Base-by-base conservation (phyloP, 768 basidiomycete genomes). In the Amanita polypyramis region DNA sequence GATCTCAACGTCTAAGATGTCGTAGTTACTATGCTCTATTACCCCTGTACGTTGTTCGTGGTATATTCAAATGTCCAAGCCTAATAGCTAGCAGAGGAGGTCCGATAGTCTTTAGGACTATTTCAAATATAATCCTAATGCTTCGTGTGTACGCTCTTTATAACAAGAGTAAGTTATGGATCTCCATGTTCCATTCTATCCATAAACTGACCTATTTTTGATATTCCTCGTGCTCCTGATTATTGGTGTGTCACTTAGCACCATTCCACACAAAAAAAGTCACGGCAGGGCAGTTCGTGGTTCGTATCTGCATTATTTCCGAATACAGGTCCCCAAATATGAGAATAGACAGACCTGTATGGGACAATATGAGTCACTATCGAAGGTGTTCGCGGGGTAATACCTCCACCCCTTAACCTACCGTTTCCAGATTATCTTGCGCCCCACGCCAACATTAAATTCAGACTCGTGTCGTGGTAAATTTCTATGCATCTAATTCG, bases 131-230 rank as follows among this genome's bases (percentile, higher is more conserved):
- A 33, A 44, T 44, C 17, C 30, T 44, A 5, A 15, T 44, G 19
- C 30, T 44, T 17, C 43, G 43, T 6, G 11, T 44, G 11, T 19
- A 46, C 27, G 34, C 45, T 23, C 35, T 46, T 6, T 46, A 46
- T 21, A 35, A 46, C 9, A 46, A 35, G 12, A 27, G 45, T 46
- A 27, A 36, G 34, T n/a, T 12, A 27, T 27, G 2, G 4, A 9
- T 5, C 3, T 17, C n/a, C n/a, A n/a, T n/a, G n/a, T n/a, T n/a
- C n/a, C n/a, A n/a, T 36, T 9, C 12, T 27, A n/a, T n/a, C 7
- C 11, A 12, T n/a, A 19, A 46, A 2, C 4, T 5, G 27, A 23
- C 12, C 32, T 15, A 46, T 34, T 46, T 2, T 12, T 46, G 7
- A 21, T 37, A 15, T 46, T 46, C n/a, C 33, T 37, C n/a, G 3